Evolutionary conservation across 2,329 filamentous ascomycete genomes (phyloP).

Genomic region (Knoxdaviesia capensis): DNA sequence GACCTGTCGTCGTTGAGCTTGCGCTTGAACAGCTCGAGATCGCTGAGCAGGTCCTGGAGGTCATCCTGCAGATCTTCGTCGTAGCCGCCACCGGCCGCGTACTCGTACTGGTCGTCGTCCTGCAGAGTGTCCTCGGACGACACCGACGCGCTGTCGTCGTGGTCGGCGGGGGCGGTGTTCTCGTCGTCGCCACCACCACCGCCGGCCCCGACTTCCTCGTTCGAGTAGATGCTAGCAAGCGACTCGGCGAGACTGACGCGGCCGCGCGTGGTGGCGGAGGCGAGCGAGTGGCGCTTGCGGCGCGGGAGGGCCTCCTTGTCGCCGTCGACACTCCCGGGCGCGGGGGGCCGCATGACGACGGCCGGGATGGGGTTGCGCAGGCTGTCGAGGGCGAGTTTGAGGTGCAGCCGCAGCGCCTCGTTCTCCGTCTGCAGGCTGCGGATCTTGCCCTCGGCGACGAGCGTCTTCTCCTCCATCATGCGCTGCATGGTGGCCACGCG

Average conservation of each 20-base stretch:
- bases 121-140: constrained; percentile 22
- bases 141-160: constrained; percentile 18
- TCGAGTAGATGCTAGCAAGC: background rate
- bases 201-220: constrained; percentile 15
- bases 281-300: no score
- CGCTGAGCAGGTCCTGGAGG: constrained; percentile 66
- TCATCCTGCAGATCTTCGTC: constrained; percentile 57
- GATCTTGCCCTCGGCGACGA: constrained; percentile 88
- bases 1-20: constrained; percentile 72
- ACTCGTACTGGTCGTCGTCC: constrained; percentile 18
- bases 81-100: constrained; percentile 22
- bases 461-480: constrained; percentile 83
- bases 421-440: constrained; percentile 77
- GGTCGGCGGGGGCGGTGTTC: constrained; percentile 39
- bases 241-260: no score
- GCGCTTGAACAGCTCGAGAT: constrained; percentile 59
- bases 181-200: constrained; percentile 16
- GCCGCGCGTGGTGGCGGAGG: no score
- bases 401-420: constrained; percentile 68
- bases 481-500: constrained; percentile 81
- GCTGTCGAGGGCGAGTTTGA: constrained; percentile 70
- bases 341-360: constrained; percentile 18
- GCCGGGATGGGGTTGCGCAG: constrained; percentile 78
- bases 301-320: constrained; percentile 9
- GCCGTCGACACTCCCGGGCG: constrained; percentile 7